Evolutionary conservation across 345 rosid genomes (phyloP), one percentile per base, ranked within the genome.

Genomic region (Dovyalis caffra): DNA sequence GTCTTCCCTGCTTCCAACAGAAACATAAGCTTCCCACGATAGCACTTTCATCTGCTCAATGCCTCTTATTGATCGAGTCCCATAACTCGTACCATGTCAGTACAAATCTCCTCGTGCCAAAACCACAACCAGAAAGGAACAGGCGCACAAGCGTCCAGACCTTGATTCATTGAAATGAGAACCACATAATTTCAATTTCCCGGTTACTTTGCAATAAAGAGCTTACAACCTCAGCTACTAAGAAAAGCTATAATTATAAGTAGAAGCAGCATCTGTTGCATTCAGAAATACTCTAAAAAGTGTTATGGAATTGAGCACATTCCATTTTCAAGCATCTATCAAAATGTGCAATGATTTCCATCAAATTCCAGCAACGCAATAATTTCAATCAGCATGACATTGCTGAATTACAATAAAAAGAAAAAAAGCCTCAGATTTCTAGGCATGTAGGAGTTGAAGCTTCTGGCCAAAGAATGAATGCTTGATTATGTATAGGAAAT

Each of bases 391-490:
- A 47, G 57, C 74, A 69, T 33, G 20, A 32, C 31, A 20, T 16
- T 63, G 63, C 45, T 29, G 69, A 35, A n/a, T 56, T 15, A 21
- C 20, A 16, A 56, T 21, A 32, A 35, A 32, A 58, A 20, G 60
- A 11, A 29, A 6, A 57, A 20, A 21, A 37, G 63, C 67, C 61
- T 66, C 49, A 62, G 71, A 74, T 77, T 70, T 66, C 33, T 38
- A 67, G 62, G 51, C 62, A 56, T 29, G 32, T 6, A 11, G 37
- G 47, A 40, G 11, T n/a, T 53, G 66, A 71, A 60, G 70, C 38
- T 78, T 81, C 84, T 73, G 75, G 70, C 70, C 58, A 69, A 76
- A 65, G 72, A 83, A 74, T 49, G 82, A 77, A 78, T 69, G 68
- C 77, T 79, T 72, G 75, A 38, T 77, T 74, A 76, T 66, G 74